Base-by-base conservation (phyloP, 1,284 basidiomycete species). In the Ceratobasidium papillatum region DNA sequence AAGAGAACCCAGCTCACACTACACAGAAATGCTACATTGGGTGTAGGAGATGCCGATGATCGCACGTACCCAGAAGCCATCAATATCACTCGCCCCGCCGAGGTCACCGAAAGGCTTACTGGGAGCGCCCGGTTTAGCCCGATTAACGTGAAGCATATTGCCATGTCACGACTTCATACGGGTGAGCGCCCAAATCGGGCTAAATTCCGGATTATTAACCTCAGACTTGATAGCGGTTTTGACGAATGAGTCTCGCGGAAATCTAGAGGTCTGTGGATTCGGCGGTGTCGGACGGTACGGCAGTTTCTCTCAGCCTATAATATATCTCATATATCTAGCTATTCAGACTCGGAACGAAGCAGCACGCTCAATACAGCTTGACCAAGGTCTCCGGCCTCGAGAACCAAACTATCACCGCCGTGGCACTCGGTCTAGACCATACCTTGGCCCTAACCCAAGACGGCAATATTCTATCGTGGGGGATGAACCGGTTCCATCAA, bases 391-490 rank as follows among this genome's bases (percentile, higher is more conserved):
- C 87, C 0, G 89, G 90, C 36, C 84, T 92, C 68, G 82, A 72
- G 32, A 72, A 72, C 36, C 85, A 89, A 56, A 85, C 86, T 12
- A 81, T 87, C 49, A 85, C 86, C 1, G 84, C 88, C 2, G 87
- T 98, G 56, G 94, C 96, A 0, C 85, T 96, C 1, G 97, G 94
- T 1, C 96, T 96, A 80, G 97, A 99, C 79, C 98, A 99, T 81
- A 97, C 96, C 0, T 87, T 99, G 25, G 92, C 91, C 0, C 85
- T 99, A 47, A 96, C 95, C 0, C 87, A 85, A 9, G 81, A 86
- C 0, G 96, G 97, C 3, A 93, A 95, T 78, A 89, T 99, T 8
- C 88, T 92, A 61, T 95, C 92, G 4, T 99, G 96, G 91, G 98
- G 97, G 3, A 82, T 94, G 54, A 98, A 97, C 78, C 87, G 93